Evolutionary conservation across 2,329 filamentous ascomycete species (phyloP).

Genomic region (Colletotrichum caudatum): DNA sequence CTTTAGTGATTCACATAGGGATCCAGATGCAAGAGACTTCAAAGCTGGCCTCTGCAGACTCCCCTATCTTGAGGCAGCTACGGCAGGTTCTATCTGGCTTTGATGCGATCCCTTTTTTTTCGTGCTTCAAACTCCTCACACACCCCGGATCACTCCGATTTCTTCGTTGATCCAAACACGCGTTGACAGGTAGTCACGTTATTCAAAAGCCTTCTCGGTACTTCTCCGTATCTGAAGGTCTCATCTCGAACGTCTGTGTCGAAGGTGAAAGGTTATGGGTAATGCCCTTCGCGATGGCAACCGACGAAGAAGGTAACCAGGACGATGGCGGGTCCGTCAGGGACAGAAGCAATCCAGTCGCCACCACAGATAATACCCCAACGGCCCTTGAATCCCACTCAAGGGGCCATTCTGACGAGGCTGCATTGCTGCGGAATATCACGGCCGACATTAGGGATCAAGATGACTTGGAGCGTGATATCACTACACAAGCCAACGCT

Average conservation of each 20-base stretch:
- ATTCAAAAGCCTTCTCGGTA: not conserved
- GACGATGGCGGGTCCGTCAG: not conserved
- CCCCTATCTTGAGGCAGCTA: not conserved
- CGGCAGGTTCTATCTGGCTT: not conserved
- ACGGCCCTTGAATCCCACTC: not conserved
- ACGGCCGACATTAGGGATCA: conserved; percentile 78
- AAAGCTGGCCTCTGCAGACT: not conserved
- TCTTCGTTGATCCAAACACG: not conserved
- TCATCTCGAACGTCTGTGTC: not conserved
- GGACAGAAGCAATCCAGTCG: not conserved
- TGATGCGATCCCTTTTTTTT: not conserved
- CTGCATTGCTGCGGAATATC: conserved; percentile 31
- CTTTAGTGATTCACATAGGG: not conserved
- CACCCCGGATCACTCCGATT: too few species aligned
- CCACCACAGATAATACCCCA: not conserved
- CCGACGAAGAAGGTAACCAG: not conserved
- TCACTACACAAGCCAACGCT: conserved; percentile 72
- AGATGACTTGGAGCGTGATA: conserved; percentile 90
- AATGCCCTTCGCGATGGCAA: not conserved
- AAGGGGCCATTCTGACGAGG: conserved; percentile 21
- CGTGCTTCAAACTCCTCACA: not conserved
- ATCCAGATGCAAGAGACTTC: not conserved
- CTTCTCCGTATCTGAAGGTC: too few species aligned
- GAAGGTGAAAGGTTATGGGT: not conserved
- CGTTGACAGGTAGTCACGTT: not conserved